phyloP scores from a whole-genome alignment of 2,329 filamentous ascomycete genomes.

The Rosellinia necatrix region DNA sequence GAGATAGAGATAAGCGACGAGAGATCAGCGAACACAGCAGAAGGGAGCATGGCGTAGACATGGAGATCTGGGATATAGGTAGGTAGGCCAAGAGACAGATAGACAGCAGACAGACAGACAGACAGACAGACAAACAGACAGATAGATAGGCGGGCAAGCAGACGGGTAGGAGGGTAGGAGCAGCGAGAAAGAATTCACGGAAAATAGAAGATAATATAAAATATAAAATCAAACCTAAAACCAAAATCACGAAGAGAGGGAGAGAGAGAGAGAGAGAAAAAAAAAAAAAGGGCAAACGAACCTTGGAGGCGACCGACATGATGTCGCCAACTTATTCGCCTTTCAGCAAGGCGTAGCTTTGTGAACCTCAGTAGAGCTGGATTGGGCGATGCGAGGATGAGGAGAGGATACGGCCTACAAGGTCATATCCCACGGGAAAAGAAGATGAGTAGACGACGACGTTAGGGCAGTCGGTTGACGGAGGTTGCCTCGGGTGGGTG shows the following conservation, averaged over 20 bases:
- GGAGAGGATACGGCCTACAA: constrained; percentile 43
- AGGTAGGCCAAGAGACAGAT: no score
- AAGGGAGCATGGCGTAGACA: no score
- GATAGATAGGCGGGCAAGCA: no score
- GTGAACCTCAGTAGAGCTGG: constrained; percentile 40
- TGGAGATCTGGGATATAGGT: no score
- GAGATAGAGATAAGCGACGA: no score
- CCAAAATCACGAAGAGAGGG: not conserved
- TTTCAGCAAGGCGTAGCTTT: constrained; percentile 53
- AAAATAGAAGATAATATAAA: no score
- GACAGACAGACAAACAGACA: no score
- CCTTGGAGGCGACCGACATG: constrained; percentile 67
- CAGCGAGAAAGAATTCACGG: no score
- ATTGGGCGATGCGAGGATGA: constrained; percentile 29
- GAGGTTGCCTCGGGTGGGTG: constrained; percentile 25
- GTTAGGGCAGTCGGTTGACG: constrained; percentile 14
- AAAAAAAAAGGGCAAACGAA: constrained; percentile 43
- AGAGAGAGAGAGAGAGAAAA: constrained; percentile 3
- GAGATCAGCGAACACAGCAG: no score
- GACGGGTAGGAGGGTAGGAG: no score
- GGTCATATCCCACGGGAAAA: constrained; percentile 42
- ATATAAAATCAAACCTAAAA: not conserved
- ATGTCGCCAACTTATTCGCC: constrained; percentile 60
- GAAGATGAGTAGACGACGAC: constrained; percentile 13
- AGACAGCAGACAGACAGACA: not conserved